Evolutionary conservation across 371 early-diverging fungal species (phyloP).

Genomic region (Dentiscutata heterogama): DNA sequence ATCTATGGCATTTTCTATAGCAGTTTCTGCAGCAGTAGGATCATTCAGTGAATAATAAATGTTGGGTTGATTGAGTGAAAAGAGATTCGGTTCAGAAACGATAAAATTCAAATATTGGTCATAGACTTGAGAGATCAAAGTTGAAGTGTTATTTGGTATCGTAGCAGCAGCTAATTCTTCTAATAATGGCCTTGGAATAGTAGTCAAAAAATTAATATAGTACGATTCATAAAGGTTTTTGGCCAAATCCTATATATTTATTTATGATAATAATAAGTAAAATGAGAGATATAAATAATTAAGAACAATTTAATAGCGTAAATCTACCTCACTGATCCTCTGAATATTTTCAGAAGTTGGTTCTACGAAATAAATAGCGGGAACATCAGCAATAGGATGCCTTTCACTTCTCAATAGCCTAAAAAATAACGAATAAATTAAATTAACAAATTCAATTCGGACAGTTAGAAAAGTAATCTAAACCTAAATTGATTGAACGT

Average conservation of each 20-base stretch:
- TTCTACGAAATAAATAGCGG: constrained; percentile 98
- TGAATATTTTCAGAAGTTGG: constrained; percentile 90
- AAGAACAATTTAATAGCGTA: background rate
- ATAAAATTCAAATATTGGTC: constrained; percentile 98
- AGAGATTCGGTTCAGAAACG: constrained; percentile 93
- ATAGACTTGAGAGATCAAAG: constrained; percentile 89
- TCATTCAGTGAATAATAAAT: constrained; percentile 86
- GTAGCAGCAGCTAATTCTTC: constrained; percentile 93
- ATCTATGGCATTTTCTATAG: constrained; percentile 83
- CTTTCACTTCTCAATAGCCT: constrained; percentile 84
- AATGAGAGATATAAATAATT: background rate
- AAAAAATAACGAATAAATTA: constrained; percentile 11
- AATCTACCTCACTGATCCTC: constrained; percentile 76
- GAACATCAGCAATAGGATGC: constrained; percentile 93
- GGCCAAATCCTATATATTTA: constrained; percentile 80
- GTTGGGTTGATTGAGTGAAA: constrained; percentile 90
- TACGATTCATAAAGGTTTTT: constrained; percentile 93
- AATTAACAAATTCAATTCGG: background rate
- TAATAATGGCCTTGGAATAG: constrained; percentile 89
- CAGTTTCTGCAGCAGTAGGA: constrained; percentile 79
- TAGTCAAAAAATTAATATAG: constrained; percentile 94
- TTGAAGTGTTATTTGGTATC: constrained; percentile 75
- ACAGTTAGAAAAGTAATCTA: background rate
- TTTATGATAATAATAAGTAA: background rate
- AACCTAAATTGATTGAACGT: background rate